Conservation (phyloP, 345 rosid species). For the Eucalyptus brandiana region DNA sequence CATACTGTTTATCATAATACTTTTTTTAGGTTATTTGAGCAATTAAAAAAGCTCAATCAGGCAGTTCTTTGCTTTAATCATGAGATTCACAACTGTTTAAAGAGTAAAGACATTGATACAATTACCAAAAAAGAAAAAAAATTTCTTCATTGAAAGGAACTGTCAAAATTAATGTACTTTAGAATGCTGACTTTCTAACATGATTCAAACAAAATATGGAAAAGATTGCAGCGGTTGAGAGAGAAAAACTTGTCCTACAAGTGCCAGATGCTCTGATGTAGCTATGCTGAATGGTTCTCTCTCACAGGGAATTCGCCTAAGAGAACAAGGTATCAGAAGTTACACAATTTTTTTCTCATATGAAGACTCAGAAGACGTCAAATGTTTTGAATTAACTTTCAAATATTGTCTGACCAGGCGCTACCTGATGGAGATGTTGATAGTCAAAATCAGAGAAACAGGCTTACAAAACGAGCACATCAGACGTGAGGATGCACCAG, state of each 20-base stretch:
- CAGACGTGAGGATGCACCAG: background rate
- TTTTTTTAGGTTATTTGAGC: background rate
- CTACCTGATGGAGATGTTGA: background rate
- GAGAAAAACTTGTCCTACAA: background rate
- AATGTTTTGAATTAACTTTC: background rate
- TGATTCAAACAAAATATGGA: background rate
- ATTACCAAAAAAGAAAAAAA: background rate
- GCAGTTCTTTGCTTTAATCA: background rate
- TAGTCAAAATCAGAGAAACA: background rate
- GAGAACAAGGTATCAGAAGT: background rate
- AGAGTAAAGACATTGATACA: background rate
- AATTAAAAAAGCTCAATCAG: background rate
- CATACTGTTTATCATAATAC: background rate
- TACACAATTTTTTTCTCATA: background rate
- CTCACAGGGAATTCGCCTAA: background rate
- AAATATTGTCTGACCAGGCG: background rate
- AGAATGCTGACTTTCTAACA: background rate
- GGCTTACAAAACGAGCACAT: background rate
- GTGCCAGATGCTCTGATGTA: background rate
- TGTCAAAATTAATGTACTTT: background rate
- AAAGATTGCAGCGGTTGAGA: background rate
- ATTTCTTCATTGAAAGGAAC: background rate
- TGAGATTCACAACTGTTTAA: background rate
- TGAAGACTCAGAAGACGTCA: background rate
- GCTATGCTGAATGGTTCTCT: background rate